A percentile compares a stretch with the other conserved stretches of the same genome.
phyloP scores from a whole-genome alignment of 495 filamentous ascomycete genomes.

The Penicillium coffeae region DNA sequence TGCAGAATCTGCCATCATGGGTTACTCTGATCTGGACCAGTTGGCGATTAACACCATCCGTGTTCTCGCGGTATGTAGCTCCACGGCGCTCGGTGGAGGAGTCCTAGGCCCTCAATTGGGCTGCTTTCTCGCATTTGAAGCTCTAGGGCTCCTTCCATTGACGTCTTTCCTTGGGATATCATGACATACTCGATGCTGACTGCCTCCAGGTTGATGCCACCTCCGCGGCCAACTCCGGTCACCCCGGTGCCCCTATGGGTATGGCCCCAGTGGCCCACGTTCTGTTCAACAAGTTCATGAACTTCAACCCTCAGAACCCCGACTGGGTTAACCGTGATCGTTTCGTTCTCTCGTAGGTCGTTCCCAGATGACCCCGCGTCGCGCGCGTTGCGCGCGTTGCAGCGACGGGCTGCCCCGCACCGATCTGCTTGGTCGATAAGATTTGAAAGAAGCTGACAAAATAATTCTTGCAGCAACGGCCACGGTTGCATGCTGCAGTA shows the following conservation, averaged over 20 bases:
- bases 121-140: not conserved
- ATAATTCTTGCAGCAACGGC: conserved; percentile 68
- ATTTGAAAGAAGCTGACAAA: conserved; percentile 2
- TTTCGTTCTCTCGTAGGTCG: conserved; percentile 96
- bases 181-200: conserved; percentile 16
- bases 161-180: conserved; percentile 2
- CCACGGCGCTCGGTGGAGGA: conserved; percentile 5
- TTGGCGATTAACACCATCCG: conserved; percentile 98
- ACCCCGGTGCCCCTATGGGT: conserved; percentile 98
- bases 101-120: conserved; percentile 4
- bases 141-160: not conserved
- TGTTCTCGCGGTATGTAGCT: conserved; percentile 70
- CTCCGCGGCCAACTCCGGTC: conserved; percentile 90
- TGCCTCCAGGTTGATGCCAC: conserved; percentile 87
- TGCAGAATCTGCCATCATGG: conserved; percentile 66
- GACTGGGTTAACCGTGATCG: conserved; percentile 95
- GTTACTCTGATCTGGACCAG: conserved; percentile 78
- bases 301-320: conserved; percentile 98
- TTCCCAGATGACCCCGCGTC: too few relatives aligned
- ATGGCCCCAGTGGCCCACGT: conserved; percentile 98
- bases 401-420: not conserved
- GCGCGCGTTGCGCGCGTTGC: not conserved
- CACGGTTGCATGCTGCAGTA: conserved; percentile 99
- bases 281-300: conserved; percentile 98
- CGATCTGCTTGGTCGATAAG: not conserved